phyloP scores from a whole-genome alignment of 352 stramenopile species.

The Pythium scleroteichum region DNA sequence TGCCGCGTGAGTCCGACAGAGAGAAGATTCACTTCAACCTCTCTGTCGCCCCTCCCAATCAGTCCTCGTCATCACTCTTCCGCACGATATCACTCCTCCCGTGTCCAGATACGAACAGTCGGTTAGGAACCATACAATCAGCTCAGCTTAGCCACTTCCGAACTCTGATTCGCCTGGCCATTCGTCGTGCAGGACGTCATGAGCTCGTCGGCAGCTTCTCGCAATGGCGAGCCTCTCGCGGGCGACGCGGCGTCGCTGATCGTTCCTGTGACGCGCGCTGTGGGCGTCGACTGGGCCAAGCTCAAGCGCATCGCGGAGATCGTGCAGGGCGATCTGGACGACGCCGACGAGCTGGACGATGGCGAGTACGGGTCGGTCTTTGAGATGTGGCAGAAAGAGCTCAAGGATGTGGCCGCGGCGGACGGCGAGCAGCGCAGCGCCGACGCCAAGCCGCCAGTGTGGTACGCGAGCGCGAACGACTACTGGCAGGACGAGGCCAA shows the following conservation, averaged over 20 bases:
- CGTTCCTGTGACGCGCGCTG: conserved; percentile 23
- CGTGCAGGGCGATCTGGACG: conserved; percentile 69
- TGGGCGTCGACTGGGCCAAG: conserved; percentile 62
- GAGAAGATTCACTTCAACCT: too few relatives aligned
- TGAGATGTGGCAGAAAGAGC: conserved; percentile 72
- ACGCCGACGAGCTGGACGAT: conserved; percentile 42
- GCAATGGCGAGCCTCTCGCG: background rate
- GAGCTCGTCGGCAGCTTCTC: background rate
- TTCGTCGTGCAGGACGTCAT: background rate
- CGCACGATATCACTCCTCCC: too few relatives aligned
- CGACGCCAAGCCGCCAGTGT: conserved; percentile 31
- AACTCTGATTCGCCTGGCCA: conserved; percentile 9
- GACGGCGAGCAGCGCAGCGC: conserved; percentile 1
- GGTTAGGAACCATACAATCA: background rate
- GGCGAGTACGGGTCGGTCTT: conserved; percentile 77
- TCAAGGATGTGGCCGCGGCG: conserved; percentile 37
- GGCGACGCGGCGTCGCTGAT: conserved; percentile 19
- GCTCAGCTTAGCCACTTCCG: conserved; percentile 10
- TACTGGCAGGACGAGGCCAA: conserved; percentile 91
- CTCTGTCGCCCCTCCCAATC: too few relatives aligned
- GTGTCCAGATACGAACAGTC: too few relatives aligned
- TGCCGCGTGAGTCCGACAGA: too few relatives aligned
- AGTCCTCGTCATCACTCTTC: too few relatives aligned
- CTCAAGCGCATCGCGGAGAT: conserved; percentile 45
- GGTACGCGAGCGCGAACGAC: conserved; percentile 75